Evolutionary conservation across 2,329 filamentous ascomycete genomes (phyloP).

Genomic region (Colletotrichum sidae): DNA sequence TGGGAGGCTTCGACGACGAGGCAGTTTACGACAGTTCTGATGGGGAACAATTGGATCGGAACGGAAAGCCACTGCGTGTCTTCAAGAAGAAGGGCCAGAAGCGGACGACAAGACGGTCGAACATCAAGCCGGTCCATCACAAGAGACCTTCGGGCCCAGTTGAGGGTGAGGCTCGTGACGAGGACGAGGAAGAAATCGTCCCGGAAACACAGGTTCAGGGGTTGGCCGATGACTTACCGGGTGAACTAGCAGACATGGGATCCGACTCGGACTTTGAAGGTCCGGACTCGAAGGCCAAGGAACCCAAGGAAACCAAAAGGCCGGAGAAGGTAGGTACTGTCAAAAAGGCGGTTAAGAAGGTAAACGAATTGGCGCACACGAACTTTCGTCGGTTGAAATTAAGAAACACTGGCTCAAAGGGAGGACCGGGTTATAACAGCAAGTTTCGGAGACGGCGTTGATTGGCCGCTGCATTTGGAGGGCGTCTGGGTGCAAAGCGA

Average conservation of each 20-base stretch:
- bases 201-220: conserved; percentile 52
- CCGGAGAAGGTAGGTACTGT: conserved; percentile 56
- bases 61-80: conserved; percentile 69
- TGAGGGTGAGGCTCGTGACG: conserved; percentile 44
- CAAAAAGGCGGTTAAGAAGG: conserved; percentile 67
- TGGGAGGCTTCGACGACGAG: conserved; percentile 75
- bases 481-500: conserved; percentile 22
- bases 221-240: conserved; percentile 42
- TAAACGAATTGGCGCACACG: conserved; percentile 72
- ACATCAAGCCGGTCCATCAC: conserved; percentile 67
- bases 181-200: conserved; percentile 48
- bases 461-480: conserved; percentile 29
- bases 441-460: conserved; percentile 65
- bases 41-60: conserved; percentile 62
- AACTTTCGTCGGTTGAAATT: conserved; percentile 77
- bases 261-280: conserved; percentile 48
- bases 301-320: conserved; percentile 42
- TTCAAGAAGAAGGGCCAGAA: conserved; percentile 91
- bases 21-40: conserved; percentile 65
- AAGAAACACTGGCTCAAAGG: conserved; percentile 71
- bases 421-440: conserved; percentile 67
- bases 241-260: conserved; percentile 48
- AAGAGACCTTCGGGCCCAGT: conserved; percentile 57
- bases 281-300: conserved; percentile 39
- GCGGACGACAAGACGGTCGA: conserved; percentile 77